Evolutionary conservation across 2,329 filamentous ascomycete genomes (phyloP), one percentile per base, ranked within the genome.

Genomic region (Aspergillus niger): DNA sequence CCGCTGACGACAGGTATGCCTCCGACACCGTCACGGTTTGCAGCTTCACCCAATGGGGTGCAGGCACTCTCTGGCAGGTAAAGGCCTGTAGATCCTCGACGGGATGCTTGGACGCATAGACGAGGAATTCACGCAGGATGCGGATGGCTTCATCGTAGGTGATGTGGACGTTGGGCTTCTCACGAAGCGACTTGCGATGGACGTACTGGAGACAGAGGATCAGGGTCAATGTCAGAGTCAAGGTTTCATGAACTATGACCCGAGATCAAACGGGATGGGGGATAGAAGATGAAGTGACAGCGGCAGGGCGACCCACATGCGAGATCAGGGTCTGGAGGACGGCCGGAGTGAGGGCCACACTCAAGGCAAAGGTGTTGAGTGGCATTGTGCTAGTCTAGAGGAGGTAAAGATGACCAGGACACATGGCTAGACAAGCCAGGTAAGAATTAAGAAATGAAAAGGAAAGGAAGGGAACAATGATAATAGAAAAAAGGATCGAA

Each of bases 21-120:
- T 86, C 78, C 0, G 89, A 80, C 52, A 98, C 88, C 8, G 79
- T 79, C 39, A 89, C 82, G 54, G 88, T 83, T 56, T 96, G 88
- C 4, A 90, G 87, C 68, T 89, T 91, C 59, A 97, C 88, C 93
- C 93, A 98, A 68, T 87, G 86, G 1, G 95, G 93, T 60, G 89
- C 87, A 0, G 94, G 95, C 2, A 98, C 93, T 88, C 91, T 92
- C 81, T 97, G 94, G 13, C 86, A 82, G 0, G 94, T 97, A 74
- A 98, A 98, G 3, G 88, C 87, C 72, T 99, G 95, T 30, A 98
- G 79, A 65, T 98, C 92, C 77, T 99, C 95, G 69, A 99, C 89
- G 0, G 91, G 92, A 74, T 97, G 91, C 64, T 91, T 89, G 1
- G 94, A 92, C 3, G 92, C 89, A 76, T 92, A 95, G 44, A 85